Percentiles rank a stretch among this genome's conserved stretches.
Evolutionary conservation across 2,329 filamentous ascomycete genomes (phyloP).

Genomic region (Colletotrichum coccodes): DNA sequence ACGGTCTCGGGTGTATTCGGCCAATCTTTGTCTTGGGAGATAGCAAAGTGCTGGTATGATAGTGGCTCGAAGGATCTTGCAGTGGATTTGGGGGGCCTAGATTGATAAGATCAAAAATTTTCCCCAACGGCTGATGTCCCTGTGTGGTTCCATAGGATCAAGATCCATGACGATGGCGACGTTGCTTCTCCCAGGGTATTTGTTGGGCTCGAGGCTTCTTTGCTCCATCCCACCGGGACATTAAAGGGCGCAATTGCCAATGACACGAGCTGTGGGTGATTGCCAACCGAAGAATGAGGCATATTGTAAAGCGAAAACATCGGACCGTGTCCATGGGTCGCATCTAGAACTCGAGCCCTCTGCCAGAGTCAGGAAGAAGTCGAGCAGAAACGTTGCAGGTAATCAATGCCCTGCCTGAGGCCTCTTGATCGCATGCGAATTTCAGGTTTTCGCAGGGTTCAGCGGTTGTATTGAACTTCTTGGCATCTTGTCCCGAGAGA

Average conservation of each 20-base stretch:
- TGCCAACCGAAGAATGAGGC: not conserved
- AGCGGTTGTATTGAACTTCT: not conserved
- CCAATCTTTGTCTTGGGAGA: not conserved
- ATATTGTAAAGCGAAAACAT: not conserved
- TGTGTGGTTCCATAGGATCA: constrained; percentile 6
- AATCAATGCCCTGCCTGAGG: not conserved
- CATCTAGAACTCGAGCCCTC: not conserved
- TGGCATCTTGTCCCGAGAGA: not conserved
- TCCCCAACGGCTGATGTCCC: not conserved
- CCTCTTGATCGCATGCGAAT: not conserved
- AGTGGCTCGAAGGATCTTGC: constrained; percentile 16
- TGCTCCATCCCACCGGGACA: not conserved
- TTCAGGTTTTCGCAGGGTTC: not conserved
- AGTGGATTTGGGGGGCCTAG: constrained; percentile 11
- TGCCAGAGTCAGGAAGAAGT: not conserved
- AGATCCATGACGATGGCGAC: constrained; percentile 6
- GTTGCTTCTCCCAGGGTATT: not conserved
- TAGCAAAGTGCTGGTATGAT: not conserved
- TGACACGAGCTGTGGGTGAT: not conserved
- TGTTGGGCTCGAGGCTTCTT: not conserved
- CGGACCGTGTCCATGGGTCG: not conserved
- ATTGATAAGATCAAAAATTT: constrained; percentile 24
- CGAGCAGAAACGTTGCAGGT: not conserved
- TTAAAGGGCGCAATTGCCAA: not conserved
- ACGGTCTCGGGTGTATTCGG: constrained; percentile 8